Percentiles rank a stretch among this genome's conserved stretches.
These are phyloP conservation scores for Helotiales sp. DNA, from an alignment of 2,329 filamentous ascomycete genomes.

Conservation along the genomic window DNA sequence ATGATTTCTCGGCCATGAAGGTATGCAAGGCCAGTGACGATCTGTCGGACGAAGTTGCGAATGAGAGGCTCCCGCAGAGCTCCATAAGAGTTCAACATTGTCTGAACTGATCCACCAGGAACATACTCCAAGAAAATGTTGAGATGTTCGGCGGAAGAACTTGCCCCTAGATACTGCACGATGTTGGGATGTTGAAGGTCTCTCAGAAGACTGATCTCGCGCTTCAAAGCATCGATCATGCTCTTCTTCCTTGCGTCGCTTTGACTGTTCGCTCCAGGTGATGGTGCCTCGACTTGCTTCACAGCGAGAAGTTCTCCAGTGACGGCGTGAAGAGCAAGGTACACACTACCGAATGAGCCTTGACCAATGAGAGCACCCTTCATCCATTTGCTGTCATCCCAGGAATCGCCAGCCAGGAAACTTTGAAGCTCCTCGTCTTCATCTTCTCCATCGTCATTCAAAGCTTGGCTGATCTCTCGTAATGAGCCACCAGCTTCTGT, in stretches of 20 bases:
- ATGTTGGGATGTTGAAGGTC: constrained; percentile 97
- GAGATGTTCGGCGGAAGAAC: constrained; percentile 85
- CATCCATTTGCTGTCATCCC: constrained; percentile 99
- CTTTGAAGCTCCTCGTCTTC: constrained; percentile 86
- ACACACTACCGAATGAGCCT: constrained; percentile 95
- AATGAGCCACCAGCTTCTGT: constrained; percentile 76
- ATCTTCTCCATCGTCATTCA: constrained; percentile 91
- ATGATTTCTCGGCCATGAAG: constrained; percentile 95
- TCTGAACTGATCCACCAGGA: constrained; percentile 93
- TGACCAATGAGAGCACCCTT: constrained; percentile 97
- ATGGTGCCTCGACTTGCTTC: constrained; percentile 94
- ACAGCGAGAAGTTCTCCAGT: constrained; percentile 98
- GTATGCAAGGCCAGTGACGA: constrained; percentile 89
- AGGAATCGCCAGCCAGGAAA: constrained; percentile 90
- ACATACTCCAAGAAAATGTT: constrained; percentile 99
- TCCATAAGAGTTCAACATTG: constrained; percentile 98
- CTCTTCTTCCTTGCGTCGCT: constrained; percentile 91
- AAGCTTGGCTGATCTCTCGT: constrained; percentile 81
- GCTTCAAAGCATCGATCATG: constrained; percentile 97
- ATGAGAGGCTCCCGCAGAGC: constrained; percentile 92
- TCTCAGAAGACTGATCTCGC: constrained; percentile 91
- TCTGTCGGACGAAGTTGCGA: constrained; percentile 95
- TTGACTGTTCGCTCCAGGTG: constrained; percentile 75
- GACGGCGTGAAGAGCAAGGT: constrained; percentile 90
- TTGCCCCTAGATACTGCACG: constrained; percentile 96